phyloP scores from a whole-genome alignment of 148 eudicot genomes.

The Suaeda aralocaspica region DNA sequence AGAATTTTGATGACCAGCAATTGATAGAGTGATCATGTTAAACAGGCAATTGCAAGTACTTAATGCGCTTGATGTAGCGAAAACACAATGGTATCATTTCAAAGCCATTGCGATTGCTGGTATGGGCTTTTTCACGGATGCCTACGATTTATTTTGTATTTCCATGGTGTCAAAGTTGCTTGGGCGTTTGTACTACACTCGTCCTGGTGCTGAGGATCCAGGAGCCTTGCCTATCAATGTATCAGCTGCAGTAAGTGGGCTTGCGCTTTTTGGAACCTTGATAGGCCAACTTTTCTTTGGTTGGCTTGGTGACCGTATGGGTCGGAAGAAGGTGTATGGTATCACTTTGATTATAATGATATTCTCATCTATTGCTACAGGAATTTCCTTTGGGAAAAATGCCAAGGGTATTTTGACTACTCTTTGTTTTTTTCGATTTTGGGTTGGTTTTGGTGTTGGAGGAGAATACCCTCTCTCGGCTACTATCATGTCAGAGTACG shows the following conservation, averaged over 20 bases:
- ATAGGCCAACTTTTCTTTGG: constrained; percentile 67
- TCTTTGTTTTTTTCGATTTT: constrained; percentile 46
- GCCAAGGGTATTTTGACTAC: constrained; percentile 36
- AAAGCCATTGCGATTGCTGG: constrained; percentile 63
- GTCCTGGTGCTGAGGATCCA: constrained; percentile 15
- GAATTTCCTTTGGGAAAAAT: constrained; percentile 38
- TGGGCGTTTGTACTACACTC: constrained; percentile 64
- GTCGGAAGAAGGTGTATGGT: constrained; percentile 56
- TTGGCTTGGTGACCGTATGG: constrained; percentile 67
- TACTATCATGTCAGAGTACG: constrained; percentile 74
- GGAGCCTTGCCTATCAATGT: constrained; percentile 55
- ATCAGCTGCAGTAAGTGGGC: constrained; percentile 51
- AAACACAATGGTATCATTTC: constrained; percentile 61
- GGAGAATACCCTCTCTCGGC: constrained; percentile 70
- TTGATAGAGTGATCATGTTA: neutral
- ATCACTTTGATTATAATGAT: constrained; percentile 46
- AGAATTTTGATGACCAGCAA: too few species aligned
- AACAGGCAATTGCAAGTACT: constrained; percentile 36
- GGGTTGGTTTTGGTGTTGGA: constrained; percentile 63
- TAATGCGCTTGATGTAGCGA: constrained; percentile 57
- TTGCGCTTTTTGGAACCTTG: constrained; percentile 59
- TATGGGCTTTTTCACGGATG: constrained; percentile 81
- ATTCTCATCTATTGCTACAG: constrained; percentile 40
- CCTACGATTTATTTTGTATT: constrained; percentile 66
- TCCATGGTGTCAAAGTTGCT: constrained; percentile 58